Evolutionary conservation across 805 yeast genomes (phyloP).

Genomic region (Nakazawaea populi): DNA sequence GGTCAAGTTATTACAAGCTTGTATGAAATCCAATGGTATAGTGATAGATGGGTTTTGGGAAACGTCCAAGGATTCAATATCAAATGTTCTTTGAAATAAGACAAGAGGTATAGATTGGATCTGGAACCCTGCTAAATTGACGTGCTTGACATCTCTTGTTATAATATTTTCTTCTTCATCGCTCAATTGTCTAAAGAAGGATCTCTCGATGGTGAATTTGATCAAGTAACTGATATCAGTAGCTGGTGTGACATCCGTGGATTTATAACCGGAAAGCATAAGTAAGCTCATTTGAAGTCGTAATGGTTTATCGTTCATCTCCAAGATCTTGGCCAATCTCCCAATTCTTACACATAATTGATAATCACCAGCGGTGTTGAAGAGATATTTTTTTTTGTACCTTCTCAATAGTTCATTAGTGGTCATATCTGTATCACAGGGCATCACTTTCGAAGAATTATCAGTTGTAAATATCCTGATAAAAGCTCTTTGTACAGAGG

Average conservation of each 20-base stretch:
- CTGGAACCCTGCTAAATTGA: slow-evolving; percentile 65
- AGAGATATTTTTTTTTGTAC: slow-evolving; percentile 72
- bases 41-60: slow-evolving; percentile 83
- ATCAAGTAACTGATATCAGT: slow-evolving; percentile 80
- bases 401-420: slow-evolving; percentile 67
- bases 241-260: slow-evolving; percentile 71
- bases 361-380: slow-evolving; percentile 64
- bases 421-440: slow-evolving; percentile 73
- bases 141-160: slow-evolving; percentile 62
- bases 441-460: slow-evolving; percentile 39
- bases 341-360: slow-evolving; percentile 75
- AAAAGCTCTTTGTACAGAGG: slow-evolving; percentile 7
- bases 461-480: slow-evolving; percentile 11
- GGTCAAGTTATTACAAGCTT: slow-evolving; percentile 64
- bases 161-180: slow-evolving; percentile 68
- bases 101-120: slow-evolving; percentile 81
- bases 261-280: slow-evolving; percentile 71
- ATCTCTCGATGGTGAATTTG: slow-evolving; percentile 68
- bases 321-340: slow-evolving; percentile 65
- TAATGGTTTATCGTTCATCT: slow-evolving; percentile 69
- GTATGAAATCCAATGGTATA: slow-evolving; percentile 80
- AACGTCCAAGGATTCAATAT: slow-evolving; percentile 75
- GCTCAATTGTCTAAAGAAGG: slow-evolving; percentile 52
- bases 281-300: slow-evolving; percentile 70
- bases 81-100: slow-evolving; percentile 73